These are phyloP conservation scores for Alternaria angustiovoidea DNA, from an alignment of 2,329 filamentous ascomycete species.

Conservation along the genomic window DNA sequence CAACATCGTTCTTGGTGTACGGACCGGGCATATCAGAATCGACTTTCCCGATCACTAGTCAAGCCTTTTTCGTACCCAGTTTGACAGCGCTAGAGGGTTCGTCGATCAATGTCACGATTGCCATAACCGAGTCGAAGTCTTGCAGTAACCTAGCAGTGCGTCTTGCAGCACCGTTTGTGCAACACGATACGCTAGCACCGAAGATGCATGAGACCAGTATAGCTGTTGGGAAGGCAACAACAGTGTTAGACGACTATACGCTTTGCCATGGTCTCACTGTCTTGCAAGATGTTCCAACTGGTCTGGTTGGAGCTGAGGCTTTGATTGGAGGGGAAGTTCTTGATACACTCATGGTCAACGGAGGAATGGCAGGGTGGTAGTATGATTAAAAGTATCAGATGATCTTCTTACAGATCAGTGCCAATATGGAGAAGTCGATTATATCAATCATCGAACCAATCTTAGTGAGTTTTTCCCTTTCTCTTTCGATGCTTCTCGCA, in stretches of 20 bases:
- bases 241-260: not conserved
- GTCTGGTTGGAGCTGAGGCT: not conserved
- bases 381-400: too few species aligned
- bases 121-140: not conserved
- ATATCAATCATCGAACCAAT: not conserved
- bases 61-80: conserved; percentile 1
- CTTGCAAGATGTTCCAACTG: not conserved
- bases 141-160: not conserved
- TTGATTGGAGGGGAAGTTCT: not conserved
- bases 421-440: not conserved
- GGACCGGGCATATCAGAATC: not conserved
- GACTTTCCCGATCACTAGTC: not conserved
- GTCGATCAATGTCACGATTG: not conserved
- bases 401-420: not conserved
- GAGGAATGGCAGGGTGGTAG: not conserved
- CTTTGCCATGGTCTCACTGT: not conserved
- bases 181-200: conserved; percentile 1
- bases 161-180: not conserved
- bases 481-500: not conserved
- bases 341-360: not conserved
- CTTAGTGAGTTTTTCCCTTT: not conserved
- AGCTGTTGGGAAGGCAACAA: rapidly evolving
- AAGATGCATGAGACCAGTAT: not conserved
- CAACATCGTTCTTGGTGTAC: not conserved
- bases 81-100: not conserved